Conservation (phyloP, 352 stramenopile species). For the Thalassiosira hispida region DNA sequence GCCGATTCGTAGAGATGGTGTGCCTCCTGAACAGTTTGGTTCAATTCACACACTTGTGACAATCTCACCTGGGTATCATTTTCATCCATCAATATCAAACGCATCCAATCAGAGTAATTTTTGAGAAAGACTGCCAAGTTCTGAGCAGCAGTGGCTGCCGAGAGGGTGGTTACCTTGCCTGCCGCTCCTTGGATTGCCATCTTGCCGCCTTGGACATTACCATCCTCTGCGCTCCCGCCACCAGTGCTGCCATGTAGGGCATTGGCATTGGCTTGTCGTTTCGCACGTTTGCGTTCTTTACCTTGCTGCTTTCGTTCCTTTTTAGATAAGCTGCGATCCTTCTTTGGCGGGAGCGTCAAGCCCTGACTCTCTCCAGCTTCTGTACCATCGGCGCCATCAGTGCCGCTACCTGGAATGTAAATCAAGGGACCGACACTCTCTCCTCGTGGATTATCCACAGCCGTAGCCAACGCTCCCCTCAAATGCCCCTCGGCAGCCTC, state of each 20-base stretch:
- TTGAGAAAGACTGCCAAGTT: constrained; percentile 85
- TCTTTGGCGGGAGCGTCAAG: constrained; percentile 19
- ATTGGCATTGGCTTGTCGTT: constrained; percentile 22
- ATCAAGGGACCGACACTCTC: constrained; percentile 33
- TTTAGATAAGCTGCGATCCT: constrained; percentile 43
- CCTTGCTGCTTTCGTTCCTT: constrained; percentile 37
- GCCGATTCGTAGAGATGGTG: constrained; percentile 71
- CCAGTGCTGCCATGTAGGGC: neutral
- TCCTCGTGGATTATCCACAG: constrained; percentile 73
- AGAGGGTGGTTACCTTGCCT: constrained; percentile 64
- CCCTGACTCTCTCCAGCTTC: neutral
- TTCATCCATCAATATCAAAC: constrained; percentile 33
- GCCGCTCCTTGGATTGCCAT: constrained; percentile 36
- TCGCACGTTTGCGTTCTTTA: constrained; percentile 47
- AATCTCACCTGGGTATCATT: neutral
- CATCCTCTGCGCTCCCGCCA: neutral
- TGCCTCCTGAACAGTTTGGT: constrained; percentile 55
- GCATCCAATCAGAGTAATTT: constrained; percentile 62
- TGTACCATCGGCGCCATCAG: neutral
- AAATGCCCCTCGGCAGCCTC: constrained; percentile 79
- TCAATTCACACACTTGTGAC: neutral
- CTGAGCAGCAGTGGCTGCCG: constrained; percentile 73
- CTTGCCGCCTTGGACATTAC: neutral
- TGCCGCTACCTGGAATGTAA: constrained; percentile 8
- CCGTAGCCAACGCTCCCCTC: constrained; percentile 58